Evolutionary conservation across 192 early-diverging fungal genomes (phyloP).

Genomic region (Backusella circina): DNA sequence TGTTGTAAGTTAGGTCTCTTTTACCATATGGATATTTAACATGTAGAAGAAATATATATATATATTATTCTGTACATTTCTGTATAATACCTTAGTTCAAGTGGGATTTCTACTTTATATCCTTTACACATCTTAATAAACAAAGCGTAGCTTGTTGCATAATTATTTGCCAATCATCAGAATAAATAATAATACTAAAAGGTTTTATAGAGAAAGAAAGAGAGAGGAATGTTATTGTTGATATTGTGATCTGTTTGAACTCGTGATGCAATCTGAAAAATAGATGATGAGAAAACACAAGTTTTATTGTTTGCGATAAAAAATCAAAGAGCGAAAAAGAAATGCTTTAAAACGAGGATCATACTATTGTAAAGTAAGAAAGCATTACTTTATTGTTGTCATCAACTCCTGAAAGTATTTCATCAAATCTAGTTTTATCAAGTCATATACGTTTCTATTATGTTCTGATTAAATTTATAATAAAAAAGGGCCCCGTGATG

Average conservation of each 20-base stretch:
- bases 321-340: neutral
- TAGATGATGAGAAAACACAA: neutral
- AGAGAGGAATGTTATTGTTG: neutral
- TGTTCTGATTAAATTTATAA: neutral
- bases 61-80: neutral
- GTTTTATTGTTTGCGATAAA: neutral
- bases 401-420: neutral
- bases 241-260: neutral
- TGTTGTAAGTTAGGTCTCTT: neutral
- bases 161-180: neutral
- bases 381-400: neutral
- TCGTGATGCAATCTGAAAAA: neutral
- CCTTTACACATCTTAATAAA: neutral
- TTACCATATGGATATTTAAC: neutral
- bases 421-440: neutral
- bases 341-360: neutral
- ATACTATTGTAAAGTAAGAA: neutral
- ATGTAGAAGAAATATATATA: neutral
- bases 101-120: neutral
- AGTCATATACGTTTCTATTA: neutral
- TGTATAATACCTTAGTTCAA: neutral
- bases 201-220: neutral
- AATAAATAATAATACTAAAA: neutral
- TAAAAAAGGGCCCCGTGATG: neutral
- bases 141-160: neutral